phyloP scores from a whole-genome alignment of 345 rosid genomes.

The Aquilaria sinensis region DNA sequence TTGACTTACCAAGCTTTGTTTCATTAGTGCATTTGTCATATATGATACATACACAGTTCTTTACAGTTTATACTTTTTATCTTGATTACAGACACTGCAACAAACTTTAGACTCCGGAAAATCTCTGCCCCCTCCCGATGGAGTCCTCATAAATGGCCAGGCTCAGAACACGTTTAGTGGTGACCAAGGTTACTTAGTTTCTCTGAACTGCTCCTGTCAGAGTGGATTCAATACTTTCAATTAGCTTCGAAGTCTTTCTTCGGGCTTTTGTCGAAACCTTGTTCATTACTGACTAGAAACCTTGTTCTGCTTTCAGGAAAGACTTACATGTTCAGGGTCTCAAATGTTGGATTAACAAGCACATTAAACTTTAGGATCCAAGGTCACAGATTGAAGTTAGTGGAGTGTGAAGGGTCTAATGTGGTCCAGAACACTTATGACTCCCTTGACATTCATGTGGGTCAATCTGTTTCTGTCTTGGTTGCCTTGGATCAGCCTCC shows the following conservation, averaged over 20 bases:
- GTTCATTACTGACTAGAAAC: no score
- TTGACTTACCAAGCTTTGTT: no score
- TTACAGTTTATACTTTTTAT: neutral
- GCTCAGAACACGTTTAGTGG: slow-evolving; percentile 40
- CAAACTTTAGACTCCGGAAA: slow-evolving; percentile 62
- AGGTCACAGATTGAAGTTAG: slow-evolving; percentile 67
- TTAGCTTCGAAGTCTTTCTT: neutral
- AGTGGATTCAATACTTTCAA: no score
- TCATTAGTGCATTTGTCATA: neutral
- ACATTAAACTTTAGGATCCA: slow-evolving; percentile 84
- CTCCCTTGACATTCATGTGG: slow-evolving; percentile 85
- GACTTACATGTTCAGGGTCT: slow-evolving; percentile 79
- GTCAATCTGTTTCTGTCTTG: slow-evolving; percentile 75
- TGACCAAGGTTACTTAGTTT: slow-evolving; percentile 42
- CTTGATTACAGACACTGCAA: slow-evolving; percentile 35
- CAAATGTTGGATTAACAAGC: slow-evolving; percentile 70
- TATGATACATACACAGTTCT: no score
- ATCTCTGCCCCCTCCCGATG: slow-evolving; percentile 58
- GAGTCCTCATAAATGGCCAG: slow-evolving; percentile 61
- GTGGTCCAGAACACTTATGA: slow-evolving; percentile 62
- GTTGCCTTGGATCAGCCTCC: slow-evolving; percentile 69
- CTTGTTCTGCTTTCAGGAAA: slow-evolving; percentile 45
- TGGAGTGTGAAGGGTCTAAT: slow-evolving; percentile 93
- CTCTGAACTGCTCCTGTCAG: no score
- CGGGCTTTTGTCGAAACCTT: neutral